Evolutionary conservation across 371 early-diverging fungal species (phyloP), one percentile per base, ranked within the genome.

Genomic region (Umbelopsis sp.): DNA sequence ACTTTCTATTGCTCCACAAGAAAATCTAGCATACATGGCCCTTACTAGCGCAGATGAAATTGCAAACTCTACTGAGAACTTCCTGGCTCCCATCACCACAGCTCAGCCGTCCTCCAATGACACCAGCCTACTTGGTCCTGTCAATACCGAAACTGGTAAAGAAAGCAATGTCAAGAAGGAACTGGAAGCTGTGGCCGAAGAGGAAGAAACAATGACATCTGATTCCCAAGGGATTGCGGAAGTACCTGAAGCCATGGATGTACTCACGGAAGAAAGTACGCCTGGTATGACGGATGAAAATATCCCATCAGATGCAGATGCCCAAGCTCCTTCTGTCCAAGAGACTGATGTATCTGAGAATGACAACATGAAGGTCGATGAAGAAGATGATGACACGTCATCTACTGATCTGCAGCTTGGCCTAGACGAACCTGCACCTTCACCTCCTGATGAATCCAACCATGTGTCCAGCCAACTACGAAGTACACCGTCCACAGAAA

Each of bases 21-120:
- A 75, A 29, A 82, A 83, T 11, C 71, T 86, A 25, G 86, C 86
- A 8, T 83, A 79, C 44, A 80, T 86, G 83, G 86, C 86, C 1
- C 70, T 86, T 16, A 68, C 81, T 20, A 84, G 80, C 50, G 79
- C 79, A 45, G 80, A 73, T 63, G 78, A 77, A 6, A 57, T 57
- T 7, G 64, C 44, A 18, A 64, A 44, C 24, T 64, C 45, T 14
- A n/a, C 52, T 51, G 52, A 25, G 1, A 51, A 51, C 63, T 44
- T 63, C 38, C 38, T 63, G 35, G 18, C 35, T 22, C 29, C 29
- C 29, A 29, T 44, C 6, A 44, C 14, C 16, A 35, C 12, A 5
- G 37, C 63, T 5, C 37, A 22, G 35, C 8, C 37, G 1, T 11
- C 52, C 12, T 8, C 24, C 22, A 25, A 24, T 51, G 24, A 12